Conservation (phyloP, 129 eudicot species). For the Solidago caesia region DNA sequence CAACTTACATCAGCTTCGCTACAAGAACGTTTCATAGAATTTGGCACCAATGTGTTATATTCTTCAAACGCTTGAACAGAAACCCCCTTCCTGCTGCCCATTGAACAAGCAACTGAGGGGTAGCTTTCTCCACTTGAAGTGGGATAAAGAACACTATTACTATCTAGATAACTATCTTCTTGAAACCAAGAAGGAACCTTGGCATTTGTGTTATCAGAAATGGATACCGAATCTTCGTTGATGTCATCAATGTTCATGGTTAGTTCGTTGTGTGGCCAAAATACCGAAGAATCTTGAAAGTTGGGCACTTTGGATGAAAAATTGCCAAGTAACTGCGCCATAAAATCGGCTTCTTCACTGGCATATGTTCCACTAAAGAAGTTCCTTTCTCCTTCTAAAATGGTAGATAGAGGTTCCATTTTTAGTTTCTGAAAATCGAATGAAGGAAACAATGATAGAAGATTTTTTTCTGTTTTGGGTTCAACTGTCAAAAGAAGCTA, state of each 20-base stretch:
- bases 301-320: slow-evolving; percentile 17
- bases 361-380: slow-evolving; percentile 38
- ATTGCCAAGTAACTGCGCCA: slow-evolving; percentile 54
- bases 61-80: slow-evolving; percentile 1
- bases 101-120: slow-evolving; percentile 23
- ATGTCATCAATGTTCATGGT: background rate
- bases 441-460: background rate
- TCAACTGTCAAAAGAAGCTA: slow-evolving; percentile 20
- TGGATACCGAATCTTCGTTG: slow-evolving; percentile 23
- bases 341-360: slow-evolving; percentile 63
- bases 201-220: slow-evolving; percentile 11
- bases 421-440: slow-evolving; percentile 12
- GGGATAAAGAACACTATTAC: slow-evolving; percentile 22
- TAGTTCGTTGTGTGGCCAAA: slow-evolving; percentile 24
- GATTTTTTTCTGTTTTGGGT: slow-evolving; percentile 3
- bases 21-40: slow-evolving; percentile 42
- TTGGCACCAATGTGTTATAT: slow-evolving; percentile 16
- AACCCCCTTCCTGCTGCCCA: background rate
- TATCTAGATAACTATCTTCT: slow-evolving; percentile 26
- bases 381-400: slow-evolving; percentile 51
- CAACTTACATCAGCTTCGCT: slow-evolving; percentile 40
- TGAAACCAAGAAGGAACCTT: slow-evolving; percentile 26
- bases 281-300: slow-evolving; percentile 16
- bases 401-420: slow-evolving; percentile 51
- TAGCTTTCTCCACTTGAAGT: slow-evolving; percentile 30